A percentile compares a stretch with the other conserved stretches of the same genome.
These are phyloP conservation scores for Eutrema yunnanense DNA, from an alignment of 345 rosid genomes.

Conservation along the genomic window DNA sequence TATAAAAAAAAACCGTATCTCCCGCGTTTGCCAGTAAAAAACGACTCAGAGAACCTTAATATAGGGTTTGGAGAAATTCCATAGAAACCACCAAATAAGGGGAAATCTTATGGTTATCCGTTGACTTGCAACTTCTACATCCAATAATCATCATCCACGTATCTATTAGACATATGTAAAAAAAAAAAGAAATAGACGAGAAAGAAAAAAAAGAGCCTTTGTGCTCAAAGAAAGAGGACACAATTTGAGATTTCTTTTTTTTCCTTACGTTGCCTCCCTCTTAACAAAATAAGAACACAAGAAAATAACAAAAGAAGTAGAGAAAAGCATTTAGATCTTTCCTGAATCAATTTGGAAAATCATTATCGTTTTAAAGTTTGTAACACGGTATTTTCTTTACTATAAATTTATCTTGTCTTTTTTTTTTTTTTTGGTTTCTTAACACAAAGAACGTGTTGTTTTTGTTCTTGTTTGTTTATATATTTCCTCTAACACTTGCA, in stretches of 20 bases:
- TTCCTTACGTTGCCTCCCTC: slow-evolving; percentile 8
- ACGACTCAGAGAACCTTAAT: slow-evolving; percentile 15
- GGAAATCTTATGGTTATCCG: slow-evolving; percentile 23
- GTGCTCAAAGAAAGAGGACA: slow-evolving; percentile 19
- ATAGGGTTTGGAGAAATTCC: slow-evolving; percentile 7
- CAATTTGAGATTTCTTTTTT: background rate
- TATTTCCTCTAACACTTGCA: background rate
- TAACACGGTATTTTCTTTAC: slow-evolving; percentile 1
- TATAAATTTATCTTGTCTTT: background rate
- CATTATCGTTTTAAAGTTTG: background rate
- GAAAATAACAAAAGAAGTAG: background rate
- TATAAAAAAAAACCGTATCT: slow-evolving; percentile 17
- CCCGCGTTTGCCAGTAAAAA: slow-evolving; percentile 23
- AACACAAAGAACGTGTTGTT: background rate
- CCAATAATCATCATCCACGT: slow-evolving; percentile 10
- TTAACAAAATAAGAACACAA: slow-evolving; percentile 3
- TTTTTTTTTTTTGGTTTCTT: background rate
- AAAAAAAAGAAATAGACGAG: slow-evolving; percentile 16
- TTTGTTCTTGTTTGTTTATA: background rate
- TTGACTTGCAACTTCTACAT: slow-evolving; percentile 23
- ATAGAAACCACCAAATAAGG: slow-evolving; percentile 1
- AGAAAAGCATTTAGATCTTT: background rate
- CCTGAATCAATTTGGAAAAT: background rate
- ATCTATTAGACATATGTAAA: background rate
- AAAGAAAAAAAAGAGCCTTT: slow-evolving; percentile 9